Evolutionary conservation across 1,284 basidiomycete genomes (phyloP), one percentile per base, ranked within the genome.

Genomic region (Ustilago curta): DNA sequence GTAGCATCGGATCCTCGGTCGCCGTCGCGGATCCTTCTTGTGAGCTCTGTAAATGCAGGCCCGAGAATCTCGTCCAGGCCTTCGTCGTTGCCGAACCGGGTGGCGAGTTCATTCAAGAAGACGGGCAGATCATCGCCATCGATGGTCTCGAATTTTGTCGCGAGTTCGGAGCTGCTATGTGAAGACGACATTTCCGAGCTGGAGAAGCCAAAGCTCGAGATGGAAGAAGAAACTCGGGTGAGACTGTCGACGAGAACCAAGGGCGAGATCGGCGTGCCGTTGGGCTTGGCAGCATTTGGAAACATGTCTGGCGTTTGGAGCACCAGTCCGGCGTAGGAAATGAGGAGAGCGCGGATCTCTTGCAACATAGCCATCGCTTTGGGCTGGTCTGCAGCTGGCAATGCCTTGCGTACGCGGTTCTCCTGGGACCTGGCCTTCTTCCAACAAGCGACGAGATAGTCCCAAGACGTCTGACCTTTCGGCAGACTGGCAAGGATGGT

Each of bases 241-340:
- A 80, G 54, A 54, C 78, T 77, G n/a, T 79, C 60, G 8, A 88
- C 90, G 32, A 85, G 92, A 90, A 89, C 89, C 64, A 84, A 70
- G 0, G 95, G 93, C 12, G 80, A 78, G 4, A 83, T 51, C 0
- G 67, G 57, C 6, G 51, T 50, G n/a, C 69, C 70, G 21, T 70
- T 67, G 5, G 71, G 61, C 56, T 83, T 83, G 5, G 55, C 31
- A 9, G 60, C 37, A 39, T 78, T 81, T 50, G 94, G 92, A 77
- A 99, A 98, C 92, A 98, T 95, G 47, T 85, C 84, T 0, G 95
- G 93, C 69, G 95, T 94, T 85, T 96, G 93, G 9, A 99, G 87
- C 16, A 90, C 92, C 63, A 98, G 88, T 8, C 95, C 95, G 14
- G 91, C 89, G 85, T 99, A 99, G 57, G 93, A 94, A 68, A 97